Conservation (phyloP, 768 basidiomycete genomes). For the Calocybe gangraenosa region DNA sequence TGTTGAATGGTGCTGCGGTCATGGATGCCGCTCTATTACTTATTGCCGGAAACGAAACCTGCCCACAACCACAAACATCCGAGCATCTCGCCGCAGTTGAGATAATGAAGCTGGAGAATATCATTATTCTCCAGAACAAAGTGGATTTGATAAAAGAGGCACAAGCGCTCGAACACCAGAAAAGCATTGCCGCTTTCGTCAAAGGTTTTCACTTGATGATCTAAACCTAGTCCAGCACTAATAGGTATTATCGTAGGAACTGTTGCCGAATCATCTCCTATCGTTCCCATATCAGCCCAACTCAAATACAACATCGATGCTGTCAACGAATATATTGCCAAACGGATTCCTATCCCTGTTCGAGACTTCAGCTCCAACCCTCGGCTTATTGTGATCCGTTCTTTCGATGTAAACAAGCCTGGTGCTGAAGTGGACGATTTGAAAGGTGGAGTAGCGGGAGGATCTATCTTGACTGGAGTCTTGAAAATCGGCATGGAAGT, state of each 20-base stretch:
- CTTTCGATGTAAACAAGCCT: slow-evolving; percentile 99
- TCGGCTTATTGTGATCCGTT: slow-evolving; percentile 95
- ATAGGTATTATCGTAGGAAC: slow-evolving; percentile 69
- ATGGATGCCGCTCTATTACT: slow-evolving; percentile 98
- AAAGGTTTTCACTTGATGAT: slow-evolving; percentile 55
- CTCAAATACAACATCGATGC: slow-evolving; percentile 99
- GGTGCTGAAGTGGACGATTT: slow-evolving; percentile 96
- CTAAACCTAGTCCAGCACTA: neutral
- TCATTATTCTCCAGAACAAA: slow-evolving; percentile 98
- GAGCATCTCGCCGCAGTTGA: slow-evolving; percentile 98
- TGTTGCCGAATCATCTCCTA: slow-evolving; percentile 94
- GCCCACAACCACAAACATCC: slow-evolving; percentile 97
- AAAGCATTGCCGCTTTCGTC: slow-evolving; percentile 93
- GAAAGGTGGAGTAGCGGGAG: slow-evolving; percentile 98
- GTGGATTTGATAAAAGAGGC: slow-evolving; percentile 96
- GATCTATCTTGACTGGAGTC: slow-evolving; percentile 90
- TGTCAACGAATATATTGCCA: slow-evolving; percentile 97
- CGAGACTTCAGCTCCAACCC: slow-evolving; percentile 93
- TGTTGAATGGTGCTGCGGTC: slow-evolving; percentile 99
- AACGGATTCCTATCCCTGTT: slow-evolving; percentile 89
- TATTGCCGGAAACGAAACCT: slow-evolving; percentile 97
- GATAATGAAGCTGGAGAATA: slow-evolving; percentile 98
- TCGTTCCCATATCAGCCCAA: slow-evolving; percentile 98
- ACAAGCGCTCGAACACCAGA: slow-evolving; percentile 93
- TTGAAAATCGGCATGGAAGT: slow-evolving; percentile 89